Conservation (phyloP, 2,329 filamentous ascomycete species). For the Penicillium glabrum region DNA sequence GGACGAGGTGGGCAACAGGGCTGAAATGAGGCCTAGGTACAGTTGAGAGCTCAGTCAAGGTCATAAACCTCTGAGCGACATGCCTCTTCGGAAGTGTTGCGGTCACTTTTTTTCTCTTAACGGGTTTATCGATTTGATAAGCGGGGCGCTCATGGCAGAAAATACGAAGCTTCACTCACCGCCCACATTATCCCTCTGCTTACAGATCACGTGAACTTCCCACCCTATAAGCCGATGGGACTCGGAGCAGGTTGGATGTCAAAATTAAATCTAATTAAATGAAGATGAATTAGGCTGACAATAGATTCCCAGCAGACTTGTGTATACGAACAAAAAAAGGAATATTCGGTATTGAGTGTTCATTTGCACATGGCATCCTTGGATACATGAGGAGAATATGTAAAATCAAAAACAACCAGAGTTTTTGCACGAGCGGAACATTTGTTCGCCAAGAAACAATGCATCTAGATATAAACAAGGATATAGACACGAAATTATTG, state of each 20-base stretch:
- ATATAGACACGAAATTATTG: constrained; percentile 12
- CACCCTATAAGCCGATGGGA: not conserved
- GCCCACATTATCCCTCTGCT: not conserved
- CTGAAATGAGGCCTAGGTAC: not conserved
- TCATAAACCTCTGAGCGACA: not conserved
- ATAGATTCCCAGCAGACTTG: not conserved
- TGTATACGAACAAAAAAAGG: not conserved
- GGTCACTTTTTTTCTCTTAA: constrained; percentile 11
- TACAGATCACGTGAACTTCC: not conserved
- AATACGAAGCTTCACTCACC: constrained; percentile 9
- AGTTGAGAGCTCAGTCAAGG: not conserved
- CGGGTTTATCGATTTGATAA: constrained; percentile 11
- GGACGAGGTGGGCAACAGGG: not conserved
- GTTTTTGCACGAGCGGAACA: constrained; percentile 17
- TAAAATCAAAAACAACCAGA: constrained; percentile 4
- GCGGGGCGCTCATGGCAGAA: constrained; percentile 22
- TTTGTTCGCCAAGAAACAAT: constrained; percentile 18
- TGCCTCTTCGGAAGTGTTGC: not conserved
- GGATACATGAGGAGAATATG: not conserved
- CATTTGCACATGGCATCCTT: not conserved
- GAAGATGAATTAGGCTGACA: not conserved
- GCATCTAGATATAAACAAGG: constrained; percentile 14
- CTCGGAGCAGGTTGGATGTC: too few species aligned
- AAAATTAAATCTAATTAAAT: too few species aligned
- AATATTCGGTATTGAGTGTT: not conserved